Percentiles rank a stretch among this genome's conserved stretches.
Evolutionary conservation across 1,284 basidiomycete genomes (phyloP).

Genomic region (Marasmius tenuissimus): DNA sequence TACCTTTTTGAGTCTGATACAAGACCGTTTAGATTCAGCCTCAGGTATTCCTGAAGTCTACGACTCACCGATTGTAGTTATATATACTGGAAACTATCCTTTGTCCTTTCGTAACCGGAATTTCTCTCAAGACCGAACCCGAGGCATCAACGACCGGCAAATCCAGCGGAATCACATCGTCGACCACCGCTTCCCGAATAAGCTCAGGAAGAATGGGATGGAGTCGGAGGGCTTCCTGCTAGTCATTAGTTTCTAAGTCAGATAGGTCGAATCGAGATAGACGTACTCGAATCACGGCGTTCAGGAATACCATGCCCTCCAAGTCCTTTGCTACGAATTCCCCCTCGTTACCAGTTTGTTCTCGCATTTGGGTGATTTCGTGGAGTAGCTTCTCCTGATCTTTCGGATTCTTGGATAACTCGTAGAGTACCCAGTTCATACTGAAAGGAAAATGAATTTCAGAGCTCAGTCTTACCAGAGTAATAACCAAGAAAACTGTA

Average conservation of each 20-base stretch:
- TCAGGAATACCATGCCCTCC: background rate
- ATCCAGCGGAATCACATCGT: conserved; percentile 20
- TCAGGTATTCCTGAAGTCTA: background rate
- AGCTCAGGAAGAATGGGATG: conserved; percentile 13
- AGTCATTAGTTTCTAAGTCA: background rate
- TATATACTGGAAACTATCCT: conserved; percentile 10
- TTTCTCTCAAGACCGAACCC: conserved; percentile 11
- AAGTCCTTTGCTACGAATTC: background rate
- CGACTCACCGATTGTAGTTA: conserved; percentile 17
- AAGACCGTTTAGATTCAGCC: background rate
- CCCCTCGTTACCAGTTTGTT: background rate
- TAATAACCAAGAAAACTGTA: background rate
- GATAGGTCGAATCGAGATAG: background rate
- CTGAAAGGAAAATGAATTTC: background rate
- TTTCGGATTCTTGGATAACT: background rate
- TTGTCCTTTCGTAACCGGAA: conserved; percentile 20
- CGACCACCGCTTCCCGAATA: conserved; percentile 11
- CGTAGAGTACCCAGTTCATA: background rate
- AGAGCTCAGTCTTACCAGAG: background rate
- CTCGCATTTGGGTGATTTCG: background rate
- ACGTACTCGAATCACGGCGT: background rate
- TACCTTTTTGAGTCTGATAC: background rate
- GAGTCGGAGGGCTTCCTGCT: background rate
- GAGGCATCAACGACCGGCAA: conserved; percentile 11
- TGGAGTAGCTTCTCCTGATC: background rate